Evolutionary conservation across 176 grass and related monocot genomes (phyloP), one percentile per base, ranked within the genome.

Genomic region (Zoysia japonica): DNA sequence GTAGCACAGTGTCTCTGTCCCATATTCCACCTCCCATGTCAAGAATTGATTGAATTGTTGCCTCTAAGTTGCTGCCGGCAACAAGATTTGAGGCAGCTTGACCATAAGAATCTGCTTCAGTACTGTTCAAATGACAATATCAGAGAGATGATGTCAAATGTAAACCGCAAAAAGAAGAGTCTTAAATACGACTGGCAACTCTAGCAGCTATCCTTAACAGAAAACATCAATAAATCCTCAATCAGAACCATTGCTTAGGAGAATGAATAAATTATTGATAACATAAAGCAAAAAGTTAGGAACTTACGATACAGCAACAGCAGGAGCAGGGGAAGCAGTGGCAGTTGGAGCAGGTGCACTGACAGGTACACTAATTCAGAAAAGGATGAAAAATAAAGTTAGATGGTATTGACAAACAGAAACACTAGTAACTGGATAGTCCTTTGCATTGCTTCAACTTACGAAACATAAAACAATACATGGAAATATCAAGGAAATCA

Each of bases 11-110:
- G 70, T 94, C 89, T 84, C 94, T 94, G 44, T 94, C 91, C 94
- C 94, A 97, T 39, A 67, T 94, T 38, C 94, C 94, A 40, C 89
- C 94, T 40, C 94, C 94, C 91, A 97, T 97, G 74, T 90, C 94
- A 47, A 97, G 87, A 75, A 97, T 87, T 16, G 90, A 93, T 53
- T 90, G 87, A 69, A 97, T 64, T 16, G 91, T 97, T 82, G 78
- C 70, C 14, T 97, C 91, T 67, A 97, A 70, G 80, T 81, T 90
- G 67, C 60, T 69, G 38, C 94, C 91, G 19, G 89, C 91, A 82
- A 90, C 91, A 74, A 97, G 89, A 73, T 83, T 94, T 54, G 91
- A 94, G 63, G 94, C 83, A 13, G 91, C 87, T 80, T 97, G 89
- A 56, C 83, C 89, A 57, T 92, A 92, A 79, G 45, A 41, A 85